A percentile compares a stretch with the other conserved stretches of the same genome.
Evolutionary conservation across 2,329 filamentous ascomycete species (phyloP).

Genomic region (Alternaria brassicae): DNA sequence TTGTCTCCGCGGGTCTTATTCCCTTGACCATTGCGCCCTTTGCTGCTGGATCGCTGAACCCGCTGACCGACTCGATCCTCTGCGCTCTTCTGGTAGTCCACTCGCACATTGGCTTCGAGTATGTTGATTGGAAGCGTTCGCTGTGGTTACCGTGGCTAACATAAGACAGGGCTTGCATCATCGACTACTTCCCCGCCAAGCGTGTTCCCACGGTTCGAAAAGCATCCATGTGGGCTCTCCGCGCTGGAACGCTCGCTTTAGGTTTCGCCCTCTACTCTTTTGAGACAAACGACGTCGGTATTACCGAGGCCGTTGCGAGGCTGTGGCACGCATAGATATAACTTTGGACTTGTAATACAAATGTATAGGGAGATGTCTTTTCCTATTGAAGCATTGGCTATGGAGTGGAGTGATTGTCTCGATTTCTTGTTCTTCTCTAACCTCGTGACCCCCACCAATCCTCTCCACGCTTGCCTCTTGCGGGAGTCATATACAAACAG

Average conservation of each 20-base stretch:
- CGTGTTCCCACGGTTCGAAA: constrained; percentile 72
- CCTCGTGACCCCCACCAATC: neutral
- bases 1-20: constrained; percentile 80
- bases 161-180: constrained; percentile 69
- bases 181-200: constrained; percentile 85
- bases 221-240: constrained; percentile 78
- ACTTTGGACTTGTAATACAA: constrained; percentile 5
- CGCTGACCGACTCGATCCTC: constrained; percentile 82
- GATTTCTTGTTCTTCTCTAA: no score
- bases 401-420: no score
- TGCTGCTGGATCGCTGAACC: constrained; percentile 89
- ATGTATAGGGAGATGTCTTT: constrained; percentile 1
- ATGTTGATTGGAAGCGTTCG: constrained; percentile 40
- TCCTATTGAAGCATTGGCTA: neutral
- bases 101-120: constrained; percentile 95
- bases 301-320: constrained; percentile 87
- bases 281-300: constrained; percentile 96
- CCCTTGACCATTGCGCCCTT: constrained; percentile 91
- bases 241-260: constrained; percentile 77
- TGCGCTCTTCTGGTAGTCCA: constrained; percentile 85
- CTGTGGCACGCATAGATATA: constrained; percentile 78
- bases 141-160: constrained; percentile 17
- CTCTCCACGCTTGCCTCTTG: no score
- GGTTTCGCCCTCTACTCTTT: constrained; percentile 96
- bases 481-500: neutral